Percentiles rank a stretch among this genome's conserved stretches.
phyloP scores from a whole-genome alignment of 2,329 filamentous ascomycete genomes.

The Pyricularia grisea region DNA sequence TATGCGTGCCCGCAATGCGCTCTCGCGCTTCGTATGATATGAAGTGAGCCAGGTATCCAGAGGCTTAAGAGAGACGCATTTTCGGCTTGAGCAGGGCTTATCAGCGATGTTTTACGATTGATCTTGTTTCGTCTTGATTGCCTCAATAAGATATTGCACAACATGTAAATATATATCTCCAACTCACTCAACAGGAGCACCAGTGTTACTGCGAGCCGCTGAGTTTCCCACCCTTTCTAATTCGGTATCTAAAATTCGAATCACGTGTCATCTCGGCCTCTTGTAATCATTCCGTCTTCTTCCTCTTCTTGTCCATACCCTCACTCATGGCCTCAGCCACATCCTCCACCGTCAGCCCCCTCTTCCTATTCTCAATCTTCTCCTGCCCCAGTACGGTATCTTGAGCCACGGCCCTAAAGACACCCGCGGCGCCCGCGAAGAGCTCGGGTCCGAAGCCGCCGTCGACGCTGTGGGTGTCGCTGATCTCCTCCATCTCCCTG shows the following conservation, averaged over 20 bases:
- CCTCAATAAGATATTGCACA: not conserved
- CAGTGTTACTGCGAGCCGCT: not conserved
- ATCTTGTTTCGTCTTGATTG: not conserved
- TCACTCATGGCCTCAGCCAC: slow-evolving; percentile 13
- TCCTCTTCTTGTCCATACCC: slow-evolving; percentile 14
- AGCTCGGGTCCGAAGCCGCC: slow-evolving; percentile 48
- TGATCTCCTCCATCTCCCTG: slow-evolving; percentile 69
- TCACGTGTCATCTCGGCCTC: not conserved
- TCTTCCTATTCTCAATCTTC: slow-evolving; percentile 43
- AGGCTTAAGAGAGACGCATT: not conserved
- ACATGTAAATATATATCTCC: not conserved
- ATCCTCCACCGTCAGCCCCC: slow-evolving; percentile 42
- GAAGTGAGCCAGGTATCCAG: not conserved
- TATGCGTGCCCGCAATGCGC: not conserved
- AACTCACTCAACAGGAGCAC: not conserved
- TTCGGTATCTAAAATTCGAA: not conserved
- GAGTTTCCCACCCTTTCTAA: not conserved
- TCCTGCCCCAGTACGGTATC: slow-evolving; percentile 51
- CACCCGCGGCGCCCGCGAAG: slow-evolving; percentile 49
- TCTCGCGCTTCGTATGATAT: not conserved
- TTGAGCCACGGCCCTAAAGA: slow-evolving; percentile 53
- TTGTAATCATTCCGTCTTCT: slow-evolving; percentile 11
- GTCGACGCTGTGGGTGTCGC: slow-evolving; percentile 52
- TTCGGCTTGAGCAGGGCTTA: not conserved
- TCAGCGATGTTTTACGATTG: not conserved